Percentiles rank a stretch among this genome's conserved stretches.
These are phyloP conservation scores for Dendrothele bispora DNA, from an alignment of 768 basidiomycete genomes.

Conservation along the genomic window DNA sequence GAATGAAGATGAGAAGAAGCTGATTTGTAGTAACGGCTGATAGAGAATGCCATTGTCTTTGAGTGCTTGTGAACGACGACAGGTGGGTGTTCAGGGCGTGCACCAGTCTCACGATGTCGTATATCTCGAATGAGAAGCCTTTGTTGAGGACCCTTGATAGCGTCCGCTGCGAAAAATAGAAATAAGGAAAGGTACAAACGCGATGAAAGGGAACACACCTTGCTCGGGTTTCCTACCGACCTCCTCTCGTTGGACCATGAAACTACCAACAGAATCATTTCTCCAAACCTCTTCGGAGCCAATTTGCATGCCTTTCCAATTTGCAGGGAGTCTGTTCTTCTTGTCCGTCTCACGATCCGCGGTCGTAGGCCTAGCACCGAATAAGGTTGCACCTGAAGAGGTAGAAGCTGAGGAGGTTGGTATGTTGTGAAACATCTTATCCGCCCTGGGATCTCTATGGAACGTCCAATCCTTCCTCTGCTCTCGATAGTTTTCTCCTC, in stretches of 20 bases:
- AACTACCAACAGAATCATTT: conserved; percentile 61
- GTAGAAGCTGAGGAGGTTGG: background rate
- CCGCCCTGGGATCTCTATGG: conserved; percentile 49
- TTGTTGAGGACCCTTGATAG: conserved; percentile 63
- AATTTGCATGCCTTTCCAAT: conserved; percentile 49
- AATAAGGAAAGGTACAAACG: conserved; percentile 1
- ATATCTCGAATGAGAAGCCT: conserved; percentile 63
- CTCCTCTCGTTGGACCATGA: conserved; percentile 55
- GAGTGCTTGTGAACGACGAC: conserved; percentile 83
- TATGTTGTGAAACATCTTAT: background rate
- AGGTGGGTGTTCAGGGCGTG: conserved; percentile 25
- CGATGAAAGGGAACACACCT: background rate
- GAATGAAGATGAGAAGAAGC: background rate
- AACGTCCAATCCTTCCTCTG: conserved; percentile 59
- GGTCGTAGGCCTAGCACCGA: too few species aligned
- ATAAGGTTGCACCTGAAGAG: too few species aligned
- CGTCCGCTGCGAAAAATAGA: conserved; percentile 36
- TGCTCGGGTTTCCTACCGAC: conserved; percentile 23
- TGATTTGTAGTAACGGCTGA: conserved; percentile 60
- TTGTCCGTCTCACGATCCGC: conserved; percentile 7
- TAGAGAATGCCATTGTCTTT: conserved; percentile 74
- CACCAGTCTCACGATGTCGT: conserved; percentile 45
- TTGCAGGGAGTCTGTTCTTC: conserved; percentile 18
- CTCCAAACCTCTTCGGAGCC: conserved; percentile 67
- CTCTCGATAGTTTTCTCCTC: conserved; percentile 44